Conservation (phyloP, 257 asterid genomes). For the Petrea volubilis region DNA sequence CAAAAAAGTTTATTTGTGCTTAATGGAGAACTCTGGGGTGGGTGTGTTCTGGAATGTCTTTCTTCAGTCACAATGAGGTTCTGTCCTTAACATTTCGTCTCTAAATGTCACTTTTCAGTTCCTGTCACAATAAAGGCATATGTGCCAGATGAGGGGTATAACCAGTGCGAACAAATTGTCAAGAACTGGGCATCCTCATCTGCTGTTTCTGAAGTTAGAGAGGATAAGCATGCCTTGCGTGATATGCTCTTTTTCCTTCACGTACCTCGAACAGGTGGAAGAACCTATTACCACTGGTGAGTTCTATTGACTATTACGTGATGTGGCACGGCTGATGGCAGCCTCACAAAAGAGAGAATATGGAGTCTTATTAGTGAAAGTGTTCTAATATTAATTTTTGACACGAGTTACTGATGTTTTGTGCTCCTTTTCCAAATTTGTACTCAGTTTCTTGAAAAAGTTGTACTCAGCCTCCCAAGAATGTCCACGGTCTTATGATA, state of each 20-base stretch:
- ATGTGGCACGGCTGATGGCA: constrained; percentile 8
- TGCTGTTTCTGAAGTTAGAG: constrained; percentile 50
- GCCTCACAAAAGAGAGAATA: not conserved
- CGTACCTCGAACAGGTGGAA: constrained; percentile 95
- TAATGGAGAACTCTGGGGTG: not conserved
- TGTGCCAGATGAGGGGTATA: constrained; percentile 41
- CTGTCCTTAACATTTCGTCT: not conserved
- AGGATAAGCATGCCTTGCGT: constrained; percentile 64
- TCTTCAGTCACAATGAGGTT: constrained; percentile 11
- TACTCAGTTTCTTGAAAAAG: constrained; percentile 81
- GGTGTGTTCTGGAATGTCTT: not conserved
- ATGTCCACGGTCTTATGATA: constrained; percentile 97
- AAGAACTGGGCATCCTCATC: constrained; percentile 87
- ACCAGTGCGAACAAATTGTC: constrained; percentile 64
- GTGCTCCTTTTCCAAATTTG: constrained; percentile 8
- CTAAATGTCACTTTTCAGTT: constrained; percentile 37
- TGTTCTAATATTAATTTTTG: not conserved
- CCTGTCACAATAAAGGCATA: constrained; percentile 43
- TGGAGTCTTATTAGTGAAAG: not conserved
- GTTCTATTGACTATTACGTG: not conserved
- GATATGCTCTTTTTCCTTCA: constrained; percentile 97
- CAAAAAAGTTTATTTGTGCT: not conserved
- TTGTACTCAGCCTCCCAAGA: constrained; percentile 64
- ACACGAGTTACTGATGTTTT: constrained; percentile 17
- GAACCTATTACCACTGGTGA: constrained; percentile 93